phyloP scores from a whole-genome alignment of 768 basidiomycete species.

The Multifurca ochricompacta region DNA sequence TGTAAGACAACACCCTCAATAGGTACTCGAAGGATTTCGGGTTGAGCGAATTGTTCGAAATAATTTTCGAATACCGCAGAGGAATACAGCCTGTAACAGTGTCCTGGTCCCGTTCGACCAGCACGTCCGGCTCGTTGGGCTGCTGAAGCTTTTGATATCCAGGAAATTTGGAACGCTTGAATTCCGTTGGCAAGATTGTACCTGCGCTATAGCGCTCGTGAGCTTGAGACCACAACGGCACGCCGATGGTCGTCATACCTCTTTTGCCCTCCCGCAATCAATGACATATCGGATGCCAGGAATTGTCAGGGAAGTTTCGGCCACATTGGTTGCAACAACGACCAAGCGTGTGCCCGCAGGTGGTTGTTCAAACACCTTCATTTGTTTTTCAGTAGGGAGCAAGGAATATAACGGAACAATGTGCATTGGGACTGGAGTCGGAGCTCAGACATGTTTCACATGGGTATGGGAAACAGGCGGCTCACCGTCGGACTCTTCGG shows the following conservation, averaged over 20 bases:
- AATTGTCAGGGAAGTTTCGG: conserved; percentile 95
- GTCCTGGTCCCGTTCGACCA: conserved; percentile 95
- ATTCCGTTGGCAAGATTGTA: conserved; percentile 78
- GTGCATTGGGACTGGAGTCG: conserved; percentile 74
- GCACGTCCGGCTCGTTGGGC: conserved; percentile 89
- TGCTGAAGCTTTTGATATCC: conserved; percentile 39
- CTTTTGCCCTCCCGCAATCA: conserved; percentile 91
- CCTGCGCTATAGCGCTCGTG: conserved; percentile 46
- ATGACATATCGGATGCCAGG: conserved; percentile 98
- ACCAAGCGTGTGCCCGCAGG: conserved; percentile 79
- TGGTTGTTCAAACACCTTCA: conserved; percentile 83
- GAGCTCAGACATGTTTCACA: background rate
- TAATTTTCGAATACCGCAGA: conserved; percentile 91
- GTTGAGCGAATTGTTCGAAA: conserved; percentile 78
- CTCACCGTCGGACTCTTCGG: conserved; percentile 63
- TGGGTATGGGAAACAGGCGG: background rate
- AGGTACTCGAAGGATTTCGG: conserved; percentile 92
- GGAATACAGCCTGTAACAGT: conserved; percentile 96
- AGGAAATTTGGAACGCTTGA: conserved; percentile 86
- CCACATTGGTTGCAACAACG: conserved; percentile 92
- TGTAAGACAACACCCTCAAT: conserved; percentile 96
- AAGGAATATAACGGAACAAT: conserved; percentile 92
- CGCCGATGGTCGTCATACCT: conserved; percentile 40
- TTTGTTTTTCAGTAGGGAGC: conserved; percentile 87
- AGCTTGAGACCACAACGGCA: background rate